Conservation (phyloP, 2,329 filamentous ascomycete genomes). For the Diaporthe vexans region DNA sequence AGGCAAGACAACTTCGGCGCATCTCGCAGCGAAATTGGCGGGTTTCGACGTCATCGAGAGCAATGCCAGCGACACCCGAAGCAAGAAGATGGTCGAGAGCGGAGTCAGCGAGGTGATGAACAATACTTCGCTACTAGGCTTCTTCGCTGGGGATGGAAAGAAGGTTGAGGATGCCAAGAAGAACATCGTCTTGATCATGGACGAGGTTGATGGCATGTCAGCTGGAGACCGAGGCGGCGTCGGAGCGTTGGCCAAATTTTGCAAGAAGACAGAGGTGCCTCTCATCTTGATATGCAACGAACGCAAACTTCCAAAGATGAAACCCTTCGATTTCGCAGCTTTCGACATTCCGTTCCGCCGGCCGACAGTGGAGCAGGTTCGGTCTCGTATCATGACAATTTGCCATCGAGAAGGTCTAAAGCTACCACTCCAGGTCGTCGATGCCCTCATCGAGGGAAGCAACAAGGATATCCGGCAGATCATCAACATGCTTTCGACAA, state of each 20-base stretch:
- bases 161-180: conserved; percentile 85
- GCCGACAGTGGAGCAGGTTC: conserved; percentile 91
- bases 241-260: conserved; percentile 91
- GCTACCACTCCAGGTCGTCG: conserved; percentile 84
- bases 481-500: conserved; percentile 97
- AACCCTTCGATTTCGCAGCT: conserved; percentile 90
- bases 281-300: conserved; percentile 99
- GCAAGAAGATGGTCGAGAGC: conserved; percentile 93
- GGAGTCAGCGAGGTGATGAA: conserved; percentile 92
- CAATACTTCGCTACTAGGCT: conserved; percentile 92
- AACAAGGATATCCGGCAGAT: conserved; percentile 97
- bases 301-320: conserved; percentile 94
- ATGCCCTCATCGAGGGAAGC: conserved; percentile 94
- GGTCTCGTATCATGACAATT: conserved; percentile 94
- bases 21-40: conserved; percentile 92
- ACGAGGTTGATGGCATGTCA: conserved; percentile 99
- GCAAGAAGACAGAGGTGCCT: conserved; percentile 94
- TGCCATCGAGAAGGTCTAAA: conserved; percentile 93
- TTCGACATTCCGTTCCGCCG: conserved; percentile 90
- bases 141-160: conserved; percentile 87
- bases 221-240: conserved; percentile 96
- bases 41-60: conserved; percentile 95
- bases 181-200: conserved; percentile 97
- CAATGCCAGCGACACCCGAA: conserved; percentile 95
- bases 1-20: conserved; percentile 96